Conservation (phyloP, 805 yeast genomes). For the Hyphopichia homilentoma region DNA sequence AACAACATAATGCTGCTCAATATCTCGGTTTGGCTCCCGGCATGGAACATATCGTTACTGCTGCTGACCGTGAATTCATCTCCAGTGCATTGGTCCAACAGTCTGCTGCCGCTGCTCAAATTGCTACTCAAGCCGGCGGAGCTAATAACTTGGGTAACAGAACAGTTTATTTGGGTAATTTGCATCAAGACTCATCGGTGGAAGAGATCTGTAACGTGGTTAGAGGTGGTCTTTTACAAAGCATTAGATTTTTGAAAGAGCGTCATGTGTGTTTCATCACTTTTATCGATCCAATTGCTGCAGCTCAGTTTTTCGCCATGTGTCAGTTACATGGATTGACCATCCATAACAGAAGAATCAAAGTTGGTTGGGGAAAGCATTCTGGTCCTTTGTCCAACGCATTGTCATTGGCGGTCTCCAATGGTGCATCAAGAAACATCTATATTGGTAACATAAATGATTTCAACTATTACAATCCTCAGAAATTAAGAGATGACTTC, state of each 20-base stretch:
- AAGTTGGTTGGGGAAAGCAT: constrained; percentile 98
- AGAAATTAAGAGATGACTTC: constrained; percentile 68
- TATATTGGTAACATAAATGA: constrained; percentile 71
- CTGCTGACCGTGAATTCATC: constrained; percentile 59
- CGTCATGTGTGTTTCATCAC: constrained; percentile 93
- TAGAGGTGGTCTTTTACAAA: constrained; percentile 89
- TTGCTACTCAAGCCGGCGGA: constrained; percentile 93
- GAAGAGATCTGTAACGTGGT: constrained; percentile 96
- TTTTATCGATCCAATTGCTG: constrained; percentile 94
- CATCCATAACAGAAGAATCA: constrained; percentile 79
- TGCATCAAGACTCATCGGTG: constrained; percentile 81
- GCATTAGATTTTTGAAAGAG: constrained; percentile 74
- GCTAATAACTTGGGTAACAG: constrained; percentile 88
- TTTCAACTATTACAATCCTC: constrained; percentile 48
- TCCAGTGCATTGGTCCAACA: constrained; percentile 84
- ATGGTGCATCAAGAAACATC: constrained; percentile 92
- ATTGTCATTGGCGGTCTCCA: constrained; percentile 81
- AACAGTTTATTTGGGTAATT: constrained; percentile 85
- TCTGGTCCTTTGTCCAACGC: constrained; percentile 89
- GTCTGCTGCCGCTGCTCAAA: constrained; percentile 96
- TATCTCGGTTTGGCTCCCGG: constrained; percentile 90
- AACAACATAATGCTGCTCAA: constrained; percentile 96
- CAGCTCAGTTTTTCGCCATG: constrained; percentile 95
- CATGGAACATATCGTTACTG: constrained; percentile 73
- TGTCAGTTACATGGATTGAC: constrained; percentile 85